Conservation (phyloP, 2,329 filamentous ascomycete genomes). For the Pestalotiopsis sp. region DNA sequence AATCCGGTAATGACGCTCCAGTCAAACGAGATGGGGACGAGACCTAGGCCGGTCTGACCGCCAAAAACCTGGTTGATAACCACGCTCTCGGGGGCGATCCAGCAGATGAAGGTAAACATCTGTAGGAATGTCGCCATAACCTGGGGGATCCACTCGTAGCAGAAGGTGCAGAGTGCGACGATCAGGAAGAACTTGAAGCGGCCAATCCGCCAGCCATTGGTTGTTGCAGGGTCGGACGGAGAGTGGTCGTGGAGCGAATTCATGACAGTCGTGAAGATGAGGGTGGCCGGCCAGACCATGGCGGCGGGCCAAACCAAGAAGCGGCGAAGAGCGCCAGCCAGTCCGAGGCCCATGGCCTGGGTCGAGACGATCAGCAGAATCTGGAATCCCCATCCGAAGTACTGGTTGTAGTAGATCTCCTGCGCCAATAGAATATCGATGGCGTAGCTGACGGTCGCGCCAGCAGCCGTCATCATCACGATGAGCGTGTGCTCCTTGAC, state of each 20-base stretch:
- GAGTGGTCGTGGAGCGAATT: conserved; percentile 66
- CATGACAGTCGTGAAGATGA: conserved; percentile 65
- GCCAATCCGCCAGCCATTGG: conserved; percentile 61
- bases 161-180: conserved; percentile 51
- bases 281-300: conserved; percentile 66
- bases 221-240: conserved; percentile 50
- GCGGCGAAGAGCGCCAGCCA: conserved; percentile 61
- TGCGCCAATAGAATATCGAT: conserved; percentile 40
- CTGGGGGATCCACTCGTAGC: conserved; percentile 66
- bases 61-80: conserved; percentile 68
- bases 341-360: conserved; percentile 65
- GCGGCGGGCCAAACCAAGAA: conserved; percentile 64
- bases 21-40: conserved; percentile 64
- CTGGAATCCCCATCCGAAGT: conserved; percentile 61
- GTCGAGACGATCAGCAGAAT: conserved; percentile 62
- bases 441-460: conserved; percentile 36
- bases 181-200: conserved; percentile 61
- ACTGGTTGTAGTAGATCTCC: conserved; percentile 52
- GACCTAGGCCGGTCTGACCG: conserved; percentile 57
- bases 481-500: conserved; percentile 54
- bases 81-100: conserved; percentile 62
- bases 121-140: conserved; percentile 66
- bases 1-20: conserved; percentile 53
- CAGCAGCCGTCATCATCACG: conserved; percentile 45
- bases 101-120: conserved; percentile 63